A percentile compares a stretch with the other conserved stretches of the same genome.
Evolutionary conservation across 2,329 filamentous ascomycete genomes (phyloP).

Genomic region (Aspergillus puulaauensis): DNA sequence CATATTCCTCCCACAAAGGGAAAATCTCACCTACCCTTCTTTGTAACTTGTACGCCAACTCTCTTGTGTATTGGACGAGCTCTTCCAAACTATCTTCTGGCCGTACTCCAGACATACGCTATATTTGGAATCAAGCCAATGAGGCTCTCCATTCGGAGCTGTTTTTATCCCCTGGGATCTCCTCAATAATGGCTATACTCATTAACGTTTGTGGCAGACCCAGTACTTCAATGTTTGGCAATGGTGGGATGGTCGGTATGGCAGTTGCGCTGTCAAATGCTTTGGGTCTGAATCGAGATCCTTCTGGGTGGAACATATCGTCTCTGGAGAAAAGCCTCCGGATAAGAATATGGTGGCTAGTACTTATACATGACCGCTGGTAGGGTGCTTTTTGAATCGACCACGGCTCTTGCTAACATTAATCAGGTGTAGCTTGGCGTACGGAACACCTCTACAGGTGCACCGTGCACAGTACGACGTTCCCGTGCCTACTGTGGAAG

Average conservation of each 20-base stretch:
- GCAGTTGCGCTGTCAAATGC: conserved; percentile 55
- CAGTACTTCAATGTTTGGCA: conserved; percentile 55
- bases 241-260: conserved; percentile 52
- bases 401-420: neutral
- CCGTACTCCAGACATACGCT: conserved; percentile 52
- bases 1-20: conserved; percentile 42
- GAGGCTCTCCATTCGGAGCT: conserved; percentile 57
- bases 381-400: conserved; percentile 25
- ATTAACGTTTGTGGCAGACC: conserved; percentile 58
- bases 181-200: conserved; percentile 53
- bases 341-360: conserved; percentile 58
- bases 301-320: conserved; percentile 54
- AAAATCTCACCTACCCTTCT: conserved; percentile 54
- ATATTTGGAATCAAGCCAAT: conserved; percentile 58
- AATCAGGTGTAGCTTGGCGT: conserved; percentile 51
- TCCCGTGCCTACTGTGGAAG: conserved; percentile 41
- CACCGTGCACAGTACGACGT: conserved; percentile 50
- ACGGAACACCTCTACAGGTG: conserved; percentile 55
- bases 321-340: conserved; percentile 51
- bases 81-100: conserved; percentile 34
- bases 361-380: conserved; percentile 58
- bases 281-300: conserved; percentile 56
- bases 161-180: conserved; percentile 53
- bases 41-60: conserved; percentile 53
- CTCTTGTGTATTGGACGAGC: conserved; percentile 52